Base-by-base conservation (phyloP, 495 filamentous ascomycete species). In the Parachaetomium inaequale region DNA sequence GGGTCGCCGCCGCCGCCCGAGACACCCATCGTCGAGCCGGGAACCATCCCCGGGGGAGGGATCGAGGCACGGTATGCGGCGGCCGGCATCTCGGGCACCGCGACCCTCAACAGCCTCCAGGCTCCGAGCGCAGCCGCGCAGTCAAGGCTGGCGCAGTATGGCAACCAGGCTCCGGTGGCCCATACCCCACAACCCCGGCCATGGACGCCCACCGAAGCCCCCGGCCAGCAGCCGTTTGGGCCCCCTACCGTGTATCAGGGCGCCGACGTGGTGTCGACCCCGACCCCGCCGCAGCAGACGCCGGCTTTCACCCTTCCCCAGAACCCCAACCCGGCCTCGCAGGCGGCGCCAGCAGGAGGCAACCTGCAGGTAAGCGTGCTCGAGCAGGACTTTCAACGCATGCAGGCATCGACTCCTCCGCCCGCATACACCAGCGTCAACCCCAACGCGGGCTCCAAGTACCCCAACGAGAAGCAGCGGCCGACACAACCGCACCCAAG, bases 1-100 rank as follows among this genome's bases (percentile, higher is more conserved):
- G 94, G 94, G 21, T 97, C 93, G 23, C 94, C 94, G 2, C 93
- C 95, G 7, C 94, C 94, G 4, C 94, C 94, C 4, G 95, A 98
- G 72, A 98, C 94, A 0, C 94, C 94, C n/a, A 82, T 92, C 46
- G 83, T 89, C 11, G 88, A 88, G 42, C 88, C 88, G 3, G 84
- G 83, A 21, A 84, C 83, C 58, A 79, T 86, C 31, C 84, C 88
- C 2, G 85, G 85, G 23, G 88, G 88, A 26, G 89, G 88, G 43
- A 96, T 98, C 70, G 90, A 95, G 70, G 90, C 92, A 28, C 83
- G 91, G 42, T 96, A 92, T 80, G 91, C 91, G 3, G 93, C 91
- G 7, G 86, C 90, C 31, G 92, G 91, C 12, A 93, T 96, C 63
- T 88, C 91, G 15, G 93, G 92, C 6, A 88, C 89, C 0, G 87